Base-by-base conservation (phyloP, 306 rosid species). In the Cajanus cajan region DNA sequence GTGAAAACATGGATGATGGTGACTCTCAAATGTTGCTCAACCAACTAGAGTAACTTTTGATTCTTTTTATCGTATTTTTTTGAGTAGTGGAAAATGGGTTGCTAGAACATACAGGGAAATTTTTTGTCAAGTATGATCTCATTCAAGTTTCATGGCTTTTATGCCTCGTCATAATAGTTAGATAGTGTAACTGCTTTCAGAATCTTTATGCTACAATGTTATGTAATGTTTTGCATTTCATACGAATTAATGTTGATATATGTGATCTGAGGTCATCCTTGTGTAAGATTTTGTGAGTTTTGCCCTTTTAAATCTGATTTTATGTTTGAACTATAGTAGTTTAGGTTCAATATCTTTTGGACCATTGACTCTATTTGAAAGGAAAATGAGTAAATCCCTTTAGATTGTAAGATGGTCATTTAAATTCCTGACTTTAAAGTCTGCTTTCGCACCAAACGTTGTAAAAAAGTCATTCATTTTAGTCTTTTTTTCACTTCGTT, bases 21-120 rank as follows among this genome's bases (percentile, higher is more conserved):
- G 93, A 80, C 50, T 88, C 98, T 55, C 87, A 87, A 73, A 50
- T 87, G 73, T 79, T 89, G 86, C 59, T 87, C 78, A 85, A 83
- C 77, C 86, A 88, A 76, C 59, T 85, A 52, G 80, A 78, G 83
- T 71, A 80, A 80, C 70, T 74, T 78, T 44, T 90, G 86, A 88
- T 59, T 43, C 31, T 28, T 28, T 28, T 3, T 28, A 1, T 28
- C 31, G n/a, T n/a, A n/a, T 44, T 36, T 19, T 13, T 15, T 62
- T 37, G n/a, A 39, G 4, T 1, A 64, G 61, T 40, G 74, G 40
- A 51, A 74, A 72, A 69, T 41, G 50, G 36, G 28, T 28, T 76
- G 80, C 45, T 51, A 57, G 80, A 64, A 62, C 25, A 61, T 48
- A 5, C 7, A 5, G 21, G 7, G 50, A 8, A 8, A 8, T 7